Conservation (phyloP, 2,329 filamentous ascomycete genomes). For the Raffaelea albimanens region DNA sequence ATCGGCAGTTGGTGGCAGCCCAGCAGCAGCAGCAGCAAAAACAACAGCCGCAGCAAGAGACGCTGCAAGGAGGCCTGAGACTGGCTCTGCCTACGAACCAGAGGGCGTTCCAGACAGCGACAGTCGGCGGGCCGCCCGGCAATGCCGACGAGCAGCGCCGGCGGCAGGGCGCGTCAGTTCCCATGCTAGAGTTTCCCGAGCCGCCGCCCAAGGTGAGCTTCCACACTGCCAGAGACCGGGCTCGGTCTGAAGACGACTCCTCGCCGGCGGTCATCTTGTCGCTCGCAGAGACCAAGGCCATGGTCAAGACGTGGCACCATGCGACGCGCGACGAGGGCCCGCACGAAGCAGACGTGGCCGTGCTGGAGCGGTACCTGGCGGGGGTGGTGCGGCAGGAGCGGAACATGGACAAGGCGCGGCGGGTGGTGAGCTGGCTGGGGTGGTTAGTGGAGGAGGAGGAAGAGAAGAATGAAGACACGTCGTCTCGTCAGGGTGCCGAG, state of each 20-base stretch:
- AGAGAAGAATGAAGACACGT: conserved; percentile 8
- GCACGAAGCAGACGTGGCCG: conserved; percentile 65
- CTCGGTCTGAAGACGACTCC: neutral
- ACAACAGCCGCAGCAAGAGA: no score
- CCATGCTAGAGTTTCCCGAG: conserved; percentile 34
- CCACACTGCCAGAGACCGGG: conserved; percentile 27
- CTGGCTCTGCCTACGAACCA: no score
- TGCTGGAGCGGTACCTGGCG: conserved; percentile 62
- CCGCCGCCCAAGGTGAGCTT: conserved; percentile 38
- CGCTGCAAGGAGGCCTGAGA: no score
- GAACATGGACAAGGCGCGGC: conserved; percentile 81
- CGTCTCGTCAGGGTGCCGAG: conserved; percentile 8
- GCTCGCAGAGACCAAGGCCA: conserved; percentile 56
- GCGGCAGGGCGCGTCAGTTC: neutral
- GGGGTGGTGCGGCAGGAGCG: conserved; percentile 66
- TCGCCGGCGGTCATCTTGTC: conserved; percentile 26
- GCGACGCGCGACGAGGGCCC: conserved; percentile 68
- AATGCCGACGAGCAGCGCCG: conserved; percentile 9
- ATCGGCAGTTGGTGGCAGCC: neutral
- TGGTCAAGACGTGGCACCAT: conserved; percentile 66
- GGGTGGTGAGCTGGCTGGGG: conserved; percentile 67
- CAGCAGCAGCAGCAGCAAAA: neutral
- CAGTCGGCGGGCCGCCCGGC: neutral
- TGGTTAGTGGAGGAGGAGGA: conserved; percentile 42
- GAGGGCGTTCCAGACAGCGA: neutral